phyloP scores from a whole-genome alignment of 805 yeast genomes.

The Lachancea nothofagi region DNA sequence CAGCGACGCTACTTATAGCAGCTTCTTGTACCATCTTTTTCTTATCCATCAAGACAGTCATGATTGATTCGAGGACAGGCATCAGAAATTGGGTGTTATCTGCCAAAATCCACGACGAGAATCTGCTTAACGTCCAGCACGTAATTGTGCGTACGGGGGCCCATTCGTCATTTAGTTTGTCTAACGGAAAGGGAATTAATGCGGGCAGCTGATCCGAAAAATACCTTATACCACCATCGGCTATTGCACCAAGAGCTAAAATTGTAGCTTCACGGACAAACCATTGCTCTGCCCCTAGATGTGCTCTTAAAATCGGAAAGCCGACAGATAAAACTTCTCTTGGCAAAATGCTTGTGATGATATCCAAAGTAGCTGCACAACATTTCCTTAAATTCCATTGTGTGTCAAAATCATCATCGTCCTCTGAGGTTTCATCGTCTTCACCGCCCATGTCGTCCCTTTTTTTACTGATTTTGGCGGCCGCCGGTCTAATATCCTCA shows the following conservation, averaged over 20 bases:
- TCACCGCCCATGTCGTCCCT: conserved; percentile 46
- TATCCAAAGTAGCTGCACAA: conserved; percentile 88
- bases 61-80: conserved; percentile 73
- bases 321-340: conserved; percentile 58
- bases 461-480: conserved; percentile 57
- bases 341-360: conserved; percentile 64
- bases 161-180: conserved; percentile 66
- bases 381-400: conserved; percentile 93
- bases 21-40: conserved; percentile 95
- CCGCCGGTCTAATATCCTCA: conserved; percentile 81
- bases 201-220: conserved; percentile 70
- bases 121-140: conserved; percentile 93
- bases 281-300: conserved; percentile 72
- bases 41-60: conserved; percentile 69
- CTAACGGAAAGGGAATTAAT: conserved; percentile 78
- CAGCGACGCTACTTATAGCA: conserved; percentile 82
- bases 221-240: conserved; percentile 76
- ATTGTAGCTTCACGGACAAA: conserved; percentile 89
- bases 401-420: conserved; percentile 59
- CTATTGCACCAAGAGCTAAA: conserved; percentile 90
- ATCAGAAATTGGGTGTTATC: conserved; percentile 65
- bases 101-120: conserved; percentile 71
- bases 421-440: conserved; percentile 61
- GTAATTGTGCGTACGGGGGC: conserved; percentile 87
- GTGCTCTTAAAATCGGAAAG: conserved; percentile 70